These are phyloP conservation scores for Ogataea pilisensis DNA, from an alignment of 805 yeast genomes.

Conservation along the genomic window DNA sequence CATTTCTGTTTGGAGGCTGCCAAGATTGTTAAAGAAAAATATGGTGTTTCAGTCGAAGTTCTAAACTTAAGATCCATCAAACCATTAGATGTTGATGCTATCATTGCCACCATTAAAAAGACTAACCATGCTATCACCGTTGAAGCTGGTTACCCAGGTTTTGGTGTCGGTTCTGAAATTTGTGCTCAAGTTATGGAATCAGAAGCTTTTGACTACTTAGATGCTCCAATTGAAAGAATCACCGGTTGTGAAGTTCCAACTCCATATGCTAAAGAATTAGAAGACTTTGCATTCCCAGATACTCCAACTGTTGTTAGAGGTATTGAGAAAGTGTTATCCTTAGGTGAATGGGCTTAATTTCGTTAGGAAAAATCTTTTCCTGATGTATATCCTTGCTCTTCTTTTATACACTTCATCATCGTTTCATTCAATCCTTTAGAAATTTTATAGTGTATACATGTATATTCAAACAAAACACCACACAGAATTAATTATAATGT, in stretches of 20 bases:
- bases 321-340: slow-evolving; percentile 70
- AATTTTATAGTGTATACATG: not conserved
- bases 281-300: slow-evolving; percentile 99
- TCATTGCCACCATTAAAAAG: slow-evolving; percentile 86
- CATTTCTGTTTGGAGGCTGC: slow-evolving; percentile 87
- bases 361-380: not conserved
- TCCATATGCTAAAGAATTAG: slow-evolving; percentile 94
- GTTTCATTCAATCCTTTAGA: too few species aligned
- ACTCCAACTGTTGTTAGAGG: slow-evolving; percentile 86
- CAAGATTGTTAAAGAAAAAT: slow-evolving; percentile 72
- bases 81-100: slow-evolving; percentile 88
- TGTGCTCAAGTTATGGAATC: slow-evolving; percentile 98
- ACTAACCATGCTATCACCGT: slow-evolving; percentile 95
- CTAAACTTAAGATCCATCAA: slow-evolving; percentile 94
- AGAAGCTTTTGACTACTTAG: slow-evolving; percentile 96
- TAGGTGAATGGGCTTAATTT: slow-evolving; percentile 36
- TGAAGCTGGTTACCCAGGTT: slow-evolving; percentile 97
- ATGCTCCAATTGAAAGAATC: slow-evolving; percentile 97
- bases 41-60: slow-evolving; percentile 89
- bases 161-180: slow-evolving; percentile 98
- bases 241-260: slow-evolving; percentile 99
- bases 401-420: too few species aligned
- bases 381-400: not conserved
- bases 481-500: slow-evolving; percentile 1
- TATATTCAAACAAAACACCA: not conserved